phyloP scores from a whole-genome alignment of 331 rosid genomes.

The Acacia pycnantha region DNA sequence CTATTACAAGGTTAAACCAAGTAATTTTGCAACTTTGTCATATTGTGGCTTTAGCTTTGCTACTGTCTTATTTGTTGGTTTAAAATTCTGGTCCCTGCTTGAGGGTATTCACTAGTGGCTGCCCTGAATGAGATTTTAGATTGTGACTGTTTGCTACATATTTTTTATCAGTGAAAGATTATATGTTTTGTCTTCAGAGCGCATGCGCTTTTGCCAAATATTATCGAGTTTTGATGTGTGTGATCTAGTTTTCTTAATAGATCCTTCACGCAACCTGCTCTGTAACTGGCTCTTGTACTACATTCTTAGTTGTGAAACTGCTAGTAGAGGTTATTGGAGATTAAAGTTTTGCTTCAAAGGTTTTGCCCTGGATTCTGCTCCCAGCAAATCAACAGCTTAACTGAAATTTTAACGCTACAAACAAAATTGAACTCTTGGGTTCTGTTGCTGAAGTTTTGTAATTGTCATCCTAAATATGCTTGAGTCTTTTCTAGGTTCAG shows the following conservation, averaged over 20 bases:
- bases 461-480: neutral
- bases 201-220: too few relatives aligned
- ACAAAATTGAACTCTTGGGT: neutral
- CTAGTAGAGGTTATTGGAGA: neutral
- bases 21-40: neutral
- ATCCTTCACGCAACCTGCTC: neutral
- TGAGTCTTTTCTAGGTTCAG: neutral
- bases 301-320: too few relatives aligned
- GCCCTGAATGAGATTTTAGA: slow-evolving; percentile 83
- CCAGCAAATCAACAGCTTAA: neutral
- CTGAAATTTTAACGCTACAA: neutral
- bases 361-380: neutral
- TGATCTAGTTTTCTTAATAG: neutral
- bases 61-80: slow-evolving; percentile 5
- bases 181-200: too few relatives aligned
- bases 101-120: slow-evolving; percentile 79
- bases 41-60: neutral
- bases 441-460: neutral
- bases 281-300: neutral
- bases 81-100: slow-evolving; percentile 44
- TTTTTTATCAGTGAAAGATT: neutral
- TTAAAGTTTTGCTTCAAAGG: neutral
- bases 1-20: slow-evolving; percentile 49
- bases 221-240: neutral
- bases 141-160: slow-evolving; percentile 28